Evolutionary conservation across 2,329 filamentous ascomycete genomes (phyloP).

Genomic region (Domatiomyces globalis): DNA sequence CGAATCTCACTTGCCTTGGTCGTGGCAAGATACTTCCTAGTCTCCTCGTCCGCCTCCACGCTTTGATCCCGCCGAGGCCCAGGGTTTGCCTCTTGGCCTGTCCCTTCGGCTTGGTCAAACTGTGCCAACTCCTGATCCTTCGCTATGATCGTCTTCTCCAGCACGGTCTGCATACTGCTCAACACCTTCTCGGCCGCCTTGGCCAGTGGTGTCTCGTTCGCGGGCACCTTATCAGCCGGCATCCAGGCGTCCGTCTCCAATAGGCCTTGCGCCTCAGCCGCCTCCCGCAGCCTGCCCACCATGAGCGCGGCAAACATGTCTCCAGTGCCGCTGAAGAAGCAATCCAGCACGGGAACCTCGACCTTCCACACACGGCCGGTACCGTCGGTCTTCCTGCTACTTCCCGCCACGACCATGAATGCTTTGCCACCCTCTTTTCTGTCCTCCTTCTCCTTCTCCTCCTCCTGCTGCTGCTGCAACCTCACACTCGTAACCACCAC

Average conservation of each 20-base stretch:
- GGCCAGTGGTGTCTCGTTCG: conserved; percentile 65
- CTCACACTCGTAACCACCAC: conserved; percentile 78
- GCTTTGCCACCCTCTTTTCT: not conserved
- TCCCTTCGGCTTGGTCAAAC: conserved; percentile 11
- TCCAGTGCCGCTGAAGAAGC: conserved; percentile 91
- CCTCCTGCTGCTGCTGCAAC: conserved; percentile 2
- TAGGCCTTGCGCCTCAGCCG: conserved; percentile 37
- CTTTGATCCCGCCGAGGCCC: conserved; percentile 31
- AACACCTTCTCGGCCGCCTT: conserved; percentile 73
- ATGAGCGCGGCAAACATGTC: conserved; percentile 97
- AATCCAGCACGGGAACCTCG: conserved; percentile 71
- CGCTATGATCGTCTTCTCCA: conserved; percentile 51
- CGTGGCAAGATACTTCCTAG: conserved; percentile 50
- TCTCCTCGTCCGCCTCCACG: conserved; percentile 34
- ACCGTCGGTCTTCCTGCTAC: conserved; percentile 24
- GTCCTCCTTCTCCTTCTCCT: not conserved
- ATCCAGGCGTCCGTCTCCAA: conserved; percentile 53
- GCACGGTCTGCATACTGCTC: conserved; percentile 79
- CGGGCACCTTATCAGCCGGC: conserved; percentile 54
- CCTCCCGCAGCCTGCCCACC: conserved; percentile 75
- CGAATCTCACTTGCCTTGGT: conserved; percentile 82
- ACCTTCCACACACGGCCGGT: conserved; percentile 75
- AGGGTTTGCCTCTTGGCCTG: conserved; percentile 4
- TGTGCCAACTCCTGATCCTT: conserved; percentile 50
- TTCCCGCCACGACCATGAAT: conserved; percentile 12